Percentiles rank a stretch among this genome's conserved stretches.
These are phyloP conservation scores for Cladosporium austrohemisphaericum DNA, from an alignment of 2,329 filamentous ascomycete genomes.

Conservation along the genomic window DNA sequence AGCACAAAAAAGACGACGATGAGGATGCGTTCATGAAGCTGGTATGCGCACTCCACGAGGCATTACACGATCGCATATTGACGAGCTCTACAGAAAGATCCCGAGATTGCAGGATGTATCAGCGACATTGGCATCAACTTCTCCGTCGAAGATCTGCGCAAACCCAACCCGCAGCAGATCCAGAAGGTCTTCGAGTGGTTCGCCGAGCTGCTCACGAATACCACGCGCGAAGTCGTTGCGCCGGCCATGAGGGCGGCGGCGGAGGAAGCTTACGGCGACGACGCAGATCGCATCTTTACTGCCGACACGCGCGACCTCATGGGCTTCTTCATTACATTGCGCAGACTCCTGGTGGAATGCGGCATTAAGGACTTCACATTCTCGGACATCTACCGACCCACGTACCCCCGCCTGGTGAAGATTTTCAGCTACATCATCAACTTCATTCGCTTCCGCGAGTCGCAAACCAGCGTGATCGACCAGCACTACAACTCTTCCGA, in stretches of 20 bases:
- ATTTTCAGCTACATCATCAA: constrained; percentile 99
- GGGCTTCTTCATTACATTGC: constrained; percentile 87
- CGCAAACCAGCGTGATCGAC: constrained; percentile 83
- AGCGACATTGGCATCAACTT: constrained; percentile 94
- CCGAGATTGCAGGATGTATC: constrained; percentile 93
- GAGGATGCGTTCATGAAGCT: constrained; percentile 50
- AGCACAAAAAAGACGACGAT: constrained; percentile 42
- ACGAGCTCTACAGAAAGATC: constrained; percentile 49
- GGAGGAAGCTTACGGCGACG: constrained; percentile 80
- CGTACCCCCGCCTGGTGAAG: constrained; percentile 83
- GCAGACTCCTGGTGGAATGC: constrained; percentile 75
- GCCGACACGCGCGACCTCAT: constrained; percentile 88
- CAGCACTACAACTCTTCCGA: constrained; percentile 91
- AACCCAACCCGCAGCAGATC: constrained; percentile 89
- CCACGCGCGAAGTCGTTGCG: constrained; percentile 87
- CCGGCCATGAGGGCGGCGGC: constrained; percentile 91
- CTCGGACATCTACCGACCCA: constrained; percentile 85
- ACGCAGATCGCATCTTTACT: constrained; percentile 72
- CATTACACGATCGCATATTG: constrained; percentile 6
- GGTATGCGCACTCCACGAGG: constrained; percentile 31
- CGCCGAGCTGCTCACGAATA: constrained; percentile 87
- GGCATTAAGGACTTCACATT: constrained; percentile 93
- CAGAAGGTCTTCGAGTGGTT: constrained; percentile 99
- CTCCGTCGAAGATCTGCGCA: constrained; percentile 79
- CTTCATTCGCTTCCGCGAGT: constrained; percentile 94